phyloP scores from a whole-genome alignment of 176 grass and related monocot species.

The Oryza punctata region DNA sequence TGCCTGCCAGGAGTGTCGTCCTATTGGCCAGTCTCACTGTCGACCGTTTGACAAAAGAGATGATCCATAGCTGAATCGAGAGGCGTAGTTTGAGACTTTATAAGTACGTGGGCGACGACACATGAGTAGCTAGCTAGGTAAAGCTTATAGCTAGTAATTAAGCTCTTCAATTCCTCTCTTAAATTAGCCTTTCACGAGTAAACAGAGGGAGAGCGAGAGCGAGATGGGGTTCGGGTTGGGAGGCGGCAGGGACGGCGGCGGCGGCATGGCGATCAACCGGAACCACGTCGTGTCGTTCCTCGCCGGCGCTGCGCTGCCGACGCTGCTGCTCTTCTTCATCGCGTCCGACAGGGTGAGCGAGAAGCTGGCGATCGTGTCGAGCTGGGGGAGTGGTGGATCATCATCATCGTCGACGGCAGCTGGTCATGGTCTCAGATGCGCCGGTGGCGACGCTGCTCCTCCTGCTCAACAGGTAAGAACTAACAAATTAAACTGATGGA shows the following conservation, averaged over 20 bases:
- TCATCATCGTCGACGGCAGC: too few species aligned
- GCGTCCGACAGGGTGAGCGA: neutral
- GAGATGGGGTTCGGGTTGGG: neutral
- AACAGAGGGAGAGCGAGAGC: neutral
- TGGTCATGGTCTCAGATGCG: neutral
- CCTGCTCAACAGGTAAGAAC: neutral
- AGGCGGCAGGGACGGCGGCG: neutral
- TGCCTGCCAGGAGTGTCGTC: too few species aligned
- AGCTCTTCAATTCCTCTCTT: neutral
- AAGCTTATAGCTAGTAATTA: too few species aligned
- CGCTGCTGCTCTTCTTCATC: slow-evolving; percentile 9
- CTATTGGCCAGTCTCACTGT: neutral
- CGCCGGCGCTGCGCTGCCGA: neutral
- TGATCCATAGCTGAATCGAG: neutral
- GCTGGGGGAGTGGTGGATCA: neutral
- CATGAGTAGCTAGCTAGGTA: too few species aligned
- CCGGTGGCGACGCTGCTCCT: too few species aligned
- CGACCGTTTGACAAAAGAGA: neutral
- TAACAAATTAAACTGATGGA: too few species aligned
- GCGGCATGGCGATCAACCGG: neutral
- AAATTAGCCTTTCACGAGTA: too few species aligned
- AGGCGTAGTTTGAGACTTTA: neutral
- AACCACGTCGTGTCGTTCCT: slow-evolving; percentile 5
- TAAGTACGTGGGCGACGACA: too few species aligned
- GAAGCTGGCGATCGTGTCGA: neutral